Evolutionary conservation across 768 basidiomycete genomes (phyloP).

Genomic region (Leccinum disarticulatum): DNA sequence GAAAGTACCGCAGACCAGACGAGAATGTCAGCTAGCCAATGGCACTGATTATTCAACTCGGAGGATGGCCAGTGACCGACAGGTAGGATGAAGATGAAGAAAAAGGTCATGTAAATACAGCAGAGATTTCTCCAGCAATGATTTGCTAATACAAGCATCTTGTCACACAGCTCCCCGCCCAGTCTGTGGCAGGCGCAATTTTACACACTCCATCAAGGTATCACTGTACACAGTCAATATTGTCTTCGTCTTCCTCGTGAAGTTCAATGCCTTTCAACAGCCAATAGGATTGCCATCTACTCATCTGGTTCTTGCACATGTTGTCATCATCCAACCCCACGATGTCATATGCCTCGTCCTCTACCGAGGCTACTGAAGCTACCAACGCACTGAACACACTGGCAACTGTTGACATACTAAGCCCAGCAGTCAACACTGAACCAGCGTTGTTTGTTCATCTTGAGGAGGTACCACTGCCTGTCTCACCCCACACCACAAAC

Average conservation of each 20-base stretch:
- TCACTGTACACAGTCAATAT: background rate
- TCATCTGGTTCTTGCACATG: conserved; percentile 4
- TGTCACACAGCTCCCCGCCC: background rate
- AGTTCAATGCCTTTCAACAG: conserved; percentile 49
- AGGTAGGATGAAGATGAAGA: background rate
- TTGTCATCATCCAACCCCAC: conserved; percentile 25
- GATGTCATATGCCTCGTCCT: conserved; percentile 27
- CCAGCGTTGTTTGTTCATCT: too few species aligned
- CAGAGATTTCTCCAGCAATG: too few species aligned
- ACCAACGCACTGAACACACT: too few species aligned
- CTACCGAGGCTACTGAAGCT: conserved; percentile 3
- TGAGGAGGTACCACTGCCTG: too few species aligned
- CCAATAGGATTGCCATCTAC: conserved; percentile 52
- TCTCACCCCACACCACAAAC: too few species aligned
- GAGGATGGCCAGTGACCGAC: conserved; percentile 3
- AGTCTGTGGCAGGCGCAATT: background rate
- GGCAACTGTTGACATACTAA: too few species aligned
- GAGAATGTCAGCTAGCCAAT: background rate
- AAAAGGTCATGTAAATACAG: conserved; percentile 1
- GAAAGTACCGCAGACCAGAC: too few species aligned
- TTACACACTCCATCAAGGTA: too few species aligned
- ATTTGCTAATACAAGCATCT: background rate
- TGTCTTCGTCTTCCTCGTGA: conserved; percentile 21
- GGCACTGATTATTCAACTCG: conserved; percentile 10
- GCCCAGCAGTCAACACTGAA: background rate